Evolutionary conservation across 148 eudicot genomes (phyloP), one percentile per base, ranked within the genome.

Genomic region (Fagopyrum esculentum): DNA sequence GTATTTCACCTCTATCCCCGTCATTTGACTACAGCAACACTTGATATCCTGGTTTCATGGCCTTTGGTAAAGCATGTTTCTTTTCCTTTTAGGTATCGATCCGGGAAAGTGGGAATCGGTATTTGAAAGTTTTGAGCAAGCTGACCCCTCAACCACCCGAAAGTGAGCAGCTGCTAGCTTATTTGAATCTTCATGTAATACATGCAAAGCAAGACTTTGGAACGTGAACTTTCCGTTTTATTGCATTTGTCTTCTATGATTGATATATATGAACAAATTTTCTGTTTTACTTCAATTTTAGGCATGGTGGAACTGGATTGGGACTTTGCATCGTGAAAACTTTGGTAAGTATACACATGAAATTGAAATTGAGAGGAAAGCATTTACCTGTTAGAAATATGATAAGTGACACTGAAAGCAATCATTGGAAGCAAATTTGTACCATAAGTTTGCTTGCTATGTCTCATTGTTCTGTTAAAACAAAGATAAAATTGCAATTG

Each of bases 281-380:
- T 2, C 16, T 6, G 54, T 46, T 22, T 76, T 76, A 73, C 22
- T 49, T 47, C 45, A 15, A 54, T 81, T 79, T 76, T 91, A 93
- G 97, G 93, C 97, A 95, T 80, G 98, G 98, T 60, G 98, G 98
- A 74, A 95, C 98, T 80, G 98, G 98, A 57, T 89, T 95, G 81
- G 98, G 98, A 76, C 86, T 95, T 72, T 95, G 98, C 87, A 95
- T 95, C 54, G 98, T 95, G 69, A 83, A 89, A 71, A 92, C 96
- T 72, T 80, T 95, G 97, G 98, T 95, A 73, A 86, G 98, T 46
- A 5, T 46, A n/a, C 1, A 43, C 6, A 12, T 1, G 17, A 22
- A 4, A 35, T 10, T 40, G 17, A 22, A 5, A 35, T 10, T 40
- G 46, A 15, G 19, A 30, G 44, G 69, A 63, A 63, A 63, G n/a